phyloP scores from a whole-genome alignment of 805 yeast species.

The Diddensiella caesifluorescens region DNA sequence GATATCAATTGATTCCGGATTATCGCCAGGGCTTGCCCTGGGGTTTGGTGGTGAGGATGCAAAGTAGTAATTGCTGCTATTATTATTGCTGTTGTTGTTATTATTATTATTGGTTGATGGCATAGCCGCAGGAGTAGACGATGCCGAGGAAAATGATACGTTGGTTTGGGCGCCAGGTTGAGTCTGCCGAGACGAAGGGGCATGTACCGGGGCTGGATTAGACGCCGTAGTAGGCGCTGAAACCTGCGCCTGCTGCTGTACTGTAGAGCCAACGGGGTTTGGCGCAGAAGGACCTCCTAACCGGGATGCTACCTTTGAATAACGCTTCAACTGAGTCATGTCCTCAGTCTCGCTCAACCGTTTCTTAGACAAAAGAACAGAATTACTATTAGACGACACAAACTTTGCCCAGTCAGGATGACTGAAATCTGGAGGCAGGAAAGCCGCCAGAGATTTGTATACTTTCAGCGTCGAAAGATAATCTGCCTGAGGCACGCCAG shows the following conservation, averaged over 20 bases:
- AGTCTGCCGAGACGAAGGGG: no score
- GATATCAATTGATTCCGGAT: constrained; percentile 1
- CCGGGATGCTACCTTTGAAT: not conserved
- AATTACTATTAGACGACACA: no score
- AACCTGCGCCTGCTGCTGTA: not conserved
- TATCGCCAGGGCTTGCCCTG: constrained; percentile 1
- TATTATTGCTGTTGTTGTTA: not conserved
- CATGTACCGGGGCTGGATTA: no score
- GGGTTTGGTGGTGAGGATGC: not conserved
- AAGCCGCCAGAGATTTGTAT: constrained; percentile 12
- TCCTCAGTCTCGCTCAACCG: no score
- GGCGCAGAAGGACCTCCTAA: not conserved
- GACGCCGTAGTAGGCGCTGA: no score
- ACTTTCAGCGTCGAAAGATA: constrained; percentile 15
- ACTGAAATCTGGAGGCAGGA: constrained; percentile 15
- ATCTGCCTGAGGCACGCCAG: constrained; percentile 13
- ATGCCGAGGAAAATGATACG: not conserved
- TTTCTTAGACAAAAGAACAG: no score
- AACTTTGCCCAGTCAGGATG: constrained; percentile 19
- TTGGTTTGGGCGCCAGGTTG: no score
- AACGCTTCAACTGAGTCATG: not conserved
- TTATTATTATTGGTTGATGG: not conserved
- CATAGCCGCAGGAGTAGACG: not conserved
- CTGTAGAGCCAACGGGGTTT: not conserved
- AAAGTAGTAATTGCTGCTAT: not conserved